These are phyloP conservation scores for Tuber indicum DNA, from an alignment of 495 filamentous ascomycete genomes.

Conservation along the genomic window DNA sequence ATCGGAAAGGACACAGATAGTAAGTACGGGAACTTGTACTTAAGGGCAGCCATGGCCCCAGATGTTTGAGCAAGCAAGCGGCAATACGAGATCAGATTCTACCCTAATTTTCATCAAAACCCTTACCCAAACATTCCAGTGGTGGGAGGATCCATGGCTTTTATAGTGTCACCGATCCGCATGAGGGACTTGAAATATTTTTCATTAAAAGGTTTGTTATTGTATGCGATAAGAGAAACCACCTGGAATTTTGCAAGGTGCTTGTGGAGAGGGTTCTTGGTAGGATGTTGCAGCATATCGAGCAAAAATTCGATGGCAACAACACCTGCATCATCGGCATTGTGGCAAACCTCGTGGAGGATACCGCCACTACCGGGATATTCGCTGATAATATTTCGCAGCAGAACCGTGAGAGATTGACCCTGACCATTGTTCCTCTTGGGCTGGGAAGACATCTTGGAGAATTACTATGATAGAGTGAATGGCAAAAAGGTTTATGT, in stretches of 20 bases:
- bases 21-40: too few relatives aligned
- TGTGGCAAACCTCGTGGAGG: slow-evolving; percentile 43
- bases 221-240: slow-evolving; percentile 45
- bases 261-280: slow-evolving; percentile 38
- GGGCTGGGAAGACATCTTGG: slow-evolving; percentile 25
- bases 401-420: slow-evolving; percentile 38
- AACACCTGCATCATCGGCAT: slow-evolving; percentile 44
- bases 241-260: slow-evolving; percentile 44
- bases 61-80: too few relatives aligned
- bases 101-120: too few relatives aligned
- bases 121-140: slow-evolving; percentile 46
- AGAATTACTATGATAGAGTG: not conserved
- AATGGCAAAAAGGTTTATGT: not conserved
- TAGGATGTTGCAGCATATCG: slow-evolving; percentile 37
- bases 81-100: too few relatives aligned
- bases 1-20: too few relatives aligned
- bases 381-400: slow-evolving; percentile 43
- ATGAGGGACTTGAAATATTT: slow-evolving; percentile 44
- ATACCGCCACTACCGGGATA: slow-evolving; percentile 44
- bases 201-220: slow-evolving; percentile 43
- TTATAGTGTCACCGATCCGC: slow-evolving; percentile 44
- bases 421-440: slow-evolving; percentile 36
- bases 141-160: slow-evolving; percentile 41
- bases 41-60: too few relatives aligned
- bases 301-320: slow-evolving; percentile 42